Evolutionary conservation across 164 flowering plant species (phyloP), one percentile per base, ranked within the genome.

Genomic region (Magnolia sinica): DNA sequence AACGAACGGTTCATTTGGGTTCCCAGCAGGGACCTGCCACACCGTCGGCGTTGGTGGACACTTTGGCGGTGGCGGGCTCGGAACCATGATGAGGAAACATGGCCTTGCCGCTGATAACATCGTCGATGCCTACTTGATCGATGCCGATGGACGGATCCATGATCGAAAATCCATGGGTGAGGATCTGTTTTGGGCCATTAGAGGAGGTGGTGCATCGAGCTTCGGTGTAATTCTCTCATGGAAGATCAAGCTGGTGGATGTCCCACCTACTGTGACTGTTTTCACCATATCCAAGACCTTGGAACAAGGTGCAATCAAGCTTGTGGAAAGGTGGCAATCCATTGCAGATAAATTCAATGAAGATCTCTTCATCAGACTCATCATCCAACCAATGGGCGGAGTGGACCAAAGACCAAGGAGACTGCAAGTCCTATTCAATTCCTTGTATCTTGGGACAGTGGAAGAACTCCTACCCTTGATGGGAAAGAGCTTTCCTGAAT

Each of bases 241-340:
- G 71, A 72, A 77, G 67, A 52, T 77, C 19, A 72, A 13, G 31
- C 31, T 77, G 63, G 71, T 77, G 7, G n/a, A 18, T 9, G 76
- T 77, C 8, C 79, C 79, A 4, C 58, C 49, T 8, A 16, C 37
- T 24, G 80, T 78, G 7, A 73, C 76, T 20, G 67, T 73, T 37
- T 86, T 83, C 70, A 65, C 27, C 11, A 37, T 84, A 2, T 3
- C 8, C 6, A 79, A 45, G 59, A 77, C 82, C 4, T 13, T 79
- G n/a, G 82, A 77, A 27, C 80, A 83, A 59, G 74, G 78, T 11
- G 84, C 79, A 13, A 76, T 67, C 8, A 50, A 73, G 75, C 77
- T 86, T n/a, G 64, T 85, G 1, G 63, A 79, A 9, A 58, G 52
- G 8, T 87, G 89, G 89, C 89, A 87, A 61, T 0, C 55, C 50